Evolutionary conservation across 805 yeast genomes (phyloP).

Genomic region (Starmerella scarabaei): DNA sequence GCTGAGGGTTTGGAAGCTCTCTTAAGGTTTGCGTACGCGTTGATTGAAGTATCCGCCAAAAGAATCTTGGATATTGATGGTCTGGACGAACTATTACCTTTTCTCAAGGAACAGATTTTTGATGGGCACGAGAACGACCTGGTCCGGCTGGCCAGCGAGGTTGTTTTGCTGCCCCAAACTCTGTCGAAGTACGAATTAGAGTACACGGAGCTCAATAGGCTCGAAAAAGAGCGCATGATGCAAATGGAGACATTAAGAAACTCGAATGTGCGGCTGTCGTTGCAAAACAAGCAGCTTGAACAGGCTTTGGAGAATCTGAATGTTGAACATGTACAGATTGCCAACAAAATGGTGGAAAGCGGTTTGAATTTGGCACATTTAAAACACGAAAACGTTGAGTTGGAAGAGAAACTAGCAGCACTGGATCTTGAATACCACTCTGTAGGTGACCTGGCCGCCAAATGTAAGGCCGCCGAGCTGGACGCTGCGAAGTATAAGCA

Average conservation of each 20-base stretch:
- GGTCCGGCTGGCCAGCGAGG: conserved; percentile 63
- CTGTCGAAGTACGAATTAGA: conserved; percentile 61
- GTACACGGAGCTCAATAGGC: conserved; percentile 54
- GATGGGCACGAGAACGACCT: conserved; percentile 54
- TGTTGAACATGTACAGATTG: conserved; percentile 72
- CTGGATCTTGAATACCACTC: conserved; percentile 3
- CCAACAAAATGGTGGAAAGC: conserved; percentile 74
- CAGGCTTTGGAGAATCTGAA: conserved; percentile 54
- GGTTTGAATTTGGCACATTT: conserved; percentile 64
- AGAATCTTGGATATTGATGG: conserved; percentile 41
- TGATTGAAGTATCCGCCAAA: conserved; percentile 57
- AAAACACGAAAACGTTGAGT: conserved; percentile 57
- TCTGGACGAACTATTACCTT: conserved; percentile 67
- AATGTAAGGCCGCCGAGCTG: not conserved
- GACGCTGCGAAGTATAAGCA: conserved; percentile 5
- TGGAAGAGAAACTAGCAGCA: conserved; percentile 24
- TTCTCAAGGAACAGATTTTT: conserved; percentile 67
- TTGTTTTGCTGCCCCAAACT: conserved; percentile 59
- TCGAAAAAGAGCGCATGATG: conserved; percentile 51
- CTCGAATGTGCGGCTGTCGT: conserved; percentile 58
- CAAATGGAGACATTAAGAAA: conserved; percentile 48
- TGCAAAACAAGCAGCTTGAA: conserved; percentile 62
- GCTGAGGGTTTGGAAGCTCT: conserved; percentile 86
- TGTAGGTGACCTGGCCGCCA: conserved; percentile 4
- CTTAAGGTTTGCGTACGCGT: conserved; percentile 67